Conservation (phyloP, 2,329 filamentous ascomycete genomes). For the Talaromyces islandicus region DNA sequence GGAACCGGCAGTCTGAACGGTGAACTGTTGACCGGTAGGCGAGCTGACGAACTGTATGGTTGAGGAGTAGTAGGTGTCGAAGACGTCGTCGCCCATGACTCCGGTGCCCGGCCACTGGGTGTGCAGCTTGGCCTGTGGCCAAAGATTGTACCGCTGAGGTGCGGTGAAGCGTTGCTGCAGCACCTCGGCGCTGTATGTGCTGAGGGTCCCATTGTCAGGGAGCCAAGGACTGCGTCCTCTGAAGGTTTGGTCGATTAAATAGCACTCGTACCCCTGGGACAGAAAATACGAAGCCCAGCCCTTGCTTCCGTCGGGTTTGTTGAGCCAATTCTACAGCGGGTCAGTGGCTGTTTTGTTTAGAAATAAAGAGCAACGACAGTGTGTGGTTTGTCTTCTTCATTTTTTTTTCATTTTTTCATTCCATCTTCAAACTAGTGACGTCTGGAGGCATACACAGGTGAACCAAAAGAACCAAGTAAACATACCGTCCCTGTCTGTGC, state of each 20-base stretch:
- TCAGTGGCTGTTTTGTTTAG: neutral
- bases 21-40: slow-evolving; percentile 18
- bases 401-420: too few species aligned
- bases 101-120: slow-evolving; percentile 36
- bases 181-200: slow-evolving; percentile 18
- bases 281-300: slow-evolving; percentile 47
- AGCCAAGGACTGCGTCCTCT: slow-evolving; percentile 28
- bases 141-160: slow-evolving; percentile 28
- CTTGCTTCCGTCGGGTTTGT: slow-evolving; percentile 42
- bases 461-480: neutral
- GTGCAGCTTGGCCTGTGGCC: slow-evolving; percentile 39
- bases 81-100: slow-evolving; percentile 39
- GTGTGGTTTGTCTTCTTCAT: too few species aligned
- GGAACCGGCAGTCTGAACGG: slow-evolving; percentile 33
- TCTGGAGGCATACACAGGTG: neutral
- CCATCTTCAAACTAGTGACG: neutral
- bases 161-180: slow-evolving; percentile 27
- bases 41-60: neutral
- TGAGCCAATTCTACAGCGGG: slow-evolving; percentile 35
- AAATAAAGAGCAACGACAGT: too few species aligned
- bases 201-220: slow-evolving; percentile 15
- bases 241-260: slow-evolving; percentile 37
- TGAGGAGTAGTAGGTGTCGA: slow-evolving; percentile 45
- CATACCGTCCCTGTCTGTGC: slow-evolving; percentile 27
- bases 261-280: slow-evolving; percentile 40